Evolutionary conservation across 768 basidiomycete genomes (phyloP), one percentile per base, ranked within the genome.

Genomic region (Boletus vinaceobasis): DNA sequence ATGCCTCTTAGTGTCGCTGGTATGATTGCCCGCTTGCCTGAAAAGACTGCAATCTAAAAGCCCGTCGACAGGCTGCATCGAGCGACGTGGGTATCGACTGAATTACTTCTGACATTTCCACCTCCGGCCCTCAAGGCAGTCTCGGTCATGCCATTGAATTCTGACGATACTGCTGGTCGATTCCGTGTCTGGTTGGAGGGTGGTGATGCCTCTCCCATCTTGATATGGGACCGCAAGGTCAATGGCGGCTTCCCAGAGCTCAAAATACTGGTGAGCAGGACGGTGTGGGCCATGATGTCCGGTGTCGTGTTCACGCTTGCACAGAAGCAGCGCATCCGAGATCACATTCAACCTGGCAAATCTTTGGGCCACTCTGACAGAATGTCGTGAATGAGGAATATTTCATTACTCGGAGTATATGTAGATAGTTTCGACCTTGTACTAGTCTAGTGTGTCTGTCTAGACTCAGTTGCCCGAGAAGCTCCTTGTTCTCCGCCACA

Each of bases 231-330:
- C 70, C 77, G 95, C 57, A 98, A 98, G 66, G 73, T 83, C 23
- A 90, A 95, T 68, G 91, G 90, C 38, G 89, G 91, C 2, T 98
- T 98, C 65, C 95, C 95, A 0, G 95, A 97, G 72, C 74, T 93
- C 57, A 95, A 93, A 71, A 76, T 80, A 23, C 74, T 94, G 66
- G 92, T 92, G 65, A 67, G 86, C 74, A 17, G 31, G 17, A 43
- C 23, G 23, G 38, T 40, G 47, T 43, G 45, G 37, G 32, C 29
- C 51, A 23, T 46, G 52, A 35, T 43, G 37, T 55, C 47, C 45
- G 52, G 32, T 43, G 37, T 55, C 47, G 42, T 57, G 53, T 26
- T 55, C 36, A 55, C 21, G 33, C 33, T 42, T 46, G 17, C 44
- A 36, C 70, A 96, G 88, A 98, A 98, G 73, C 95, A 96, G 67